Evolutionary conservation across 257 asterid species (phyloP).

Genomic region (Osmanthus fragrans): DNA sequence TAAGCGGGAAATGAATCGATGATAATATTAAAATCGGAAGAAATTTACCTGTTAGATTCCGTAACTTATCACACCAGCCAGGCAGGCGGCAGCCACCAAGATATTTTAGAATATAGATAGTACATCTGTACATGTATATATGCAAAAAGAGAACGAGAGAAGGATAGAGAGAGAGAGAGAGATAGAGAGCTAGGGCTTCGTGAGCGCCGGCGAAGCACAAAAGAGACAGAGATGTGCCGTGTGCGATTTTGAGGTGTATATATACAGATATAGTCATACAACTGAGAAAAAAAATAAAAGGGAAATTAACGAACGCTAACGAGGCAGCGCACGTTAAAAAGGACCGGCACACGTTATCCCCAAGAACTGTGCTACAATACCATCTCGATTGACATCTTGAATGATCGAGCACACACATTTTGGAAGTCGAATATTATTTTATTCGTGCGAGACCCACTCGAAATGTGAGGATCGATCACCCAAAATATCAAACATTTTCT

Average conservation of each 20-base stretch:
- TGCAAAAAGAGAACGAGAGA: not conserved
- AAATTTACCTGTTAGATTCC: slow-evolving; percentile 4
- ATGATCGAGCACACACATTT: too few relatives aligned
- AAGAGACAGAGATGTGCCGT: not conserved
- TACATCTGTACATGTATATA: not conserved
- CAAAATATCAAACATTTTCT: too few relatives aligned
- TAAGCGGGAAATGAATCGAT: too few relatives aligned
- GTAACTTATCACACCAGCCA: not conserved
- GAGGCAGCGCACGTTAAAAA: slow-evolving; percentile 9
- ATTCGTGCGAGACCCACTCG: too few relatives aligned
- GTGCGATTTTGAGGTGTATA: not conserved
- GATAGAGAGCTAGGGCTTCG: slow-evolving; percentile 26
- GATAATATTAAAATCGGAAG: too few relatives aligned
- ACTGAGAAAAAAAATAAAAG: not conserved
- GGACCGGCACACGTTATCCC: not conserved
- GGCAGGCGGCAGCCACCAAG: not conserved
- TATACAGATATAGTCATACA: not conserved
- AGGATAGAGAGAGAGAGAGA: not conserved
- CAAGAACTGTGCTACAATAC: too few relatives aligned
- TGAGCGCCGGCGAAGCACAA: slow-evolving; percentile 32
- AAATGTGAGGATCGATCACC: too few relatives aligned
- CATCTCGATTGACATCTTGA: too few relatives aligned
- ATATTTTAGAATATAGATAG: not conserved
- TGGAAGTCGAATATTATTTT: too few relatives aligned
- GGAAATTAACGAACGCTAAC: slow-evolving; percentile 19